Conservation (phyloP, 108 stramenopile species). For the Nannochloropsis gaditana region DNA sequence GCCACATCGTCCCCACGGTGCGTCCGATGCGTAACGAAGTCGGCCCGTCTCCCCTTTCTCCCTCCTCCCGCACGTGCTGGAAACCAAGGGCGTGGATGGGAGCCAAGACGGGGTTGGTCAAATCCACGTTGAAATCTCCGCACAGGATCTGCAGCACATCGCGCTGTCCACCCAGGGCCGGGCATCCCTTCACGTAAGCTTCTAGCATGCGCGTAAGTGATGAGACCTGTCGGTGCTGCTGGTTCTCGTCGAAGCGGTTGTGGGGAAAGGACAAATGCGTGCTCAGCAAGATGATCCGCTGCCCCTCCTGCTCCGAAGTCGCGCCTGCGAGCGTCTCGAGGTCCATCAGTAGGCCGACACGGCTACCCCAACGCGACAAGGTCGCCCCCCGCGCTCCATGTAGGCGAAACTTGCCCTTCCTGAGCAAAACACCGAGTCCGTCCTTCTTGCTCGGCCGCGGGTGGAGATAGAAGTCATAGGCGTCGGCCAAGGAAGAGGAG, state of each 20-base stretch:
- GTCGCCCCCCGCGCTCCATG: neutral
- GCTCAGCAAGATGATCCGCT: neutral
- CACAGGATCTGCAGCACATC: neutral
- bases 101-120: neutral
- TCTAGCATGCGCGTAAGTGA: neutral
- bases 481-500: neutral
- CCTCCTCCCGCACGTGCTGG: neutral
- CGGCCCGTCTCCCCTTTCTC: neutral
- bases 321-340: neutral
- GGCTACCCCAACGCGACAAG: neutral
- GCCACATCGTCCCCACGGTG: slow-evolving; percentile 17
- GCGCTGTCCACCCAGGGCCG: neutral
- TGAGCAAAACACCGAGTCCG: neutral
- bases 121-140: neutral
- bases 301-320: neutral
- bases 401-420: neutral
- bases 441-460: neutral
- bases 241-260: neutral
- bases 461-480: slow-evolving; percentile 6
- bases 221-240: neutral
- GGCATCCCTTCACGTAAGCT: neutral
- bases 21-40: neutral
- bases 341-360: neutral
- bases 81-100: slow-evolving; percentile 5
- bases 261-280: slow-evolving; percentile 17